A percentile compares a stretch with the other conserved stretches of the same genome.
Conservation (phyloP, 768 basidiomycete species). For the Tremella yokohamensis region DNA sequence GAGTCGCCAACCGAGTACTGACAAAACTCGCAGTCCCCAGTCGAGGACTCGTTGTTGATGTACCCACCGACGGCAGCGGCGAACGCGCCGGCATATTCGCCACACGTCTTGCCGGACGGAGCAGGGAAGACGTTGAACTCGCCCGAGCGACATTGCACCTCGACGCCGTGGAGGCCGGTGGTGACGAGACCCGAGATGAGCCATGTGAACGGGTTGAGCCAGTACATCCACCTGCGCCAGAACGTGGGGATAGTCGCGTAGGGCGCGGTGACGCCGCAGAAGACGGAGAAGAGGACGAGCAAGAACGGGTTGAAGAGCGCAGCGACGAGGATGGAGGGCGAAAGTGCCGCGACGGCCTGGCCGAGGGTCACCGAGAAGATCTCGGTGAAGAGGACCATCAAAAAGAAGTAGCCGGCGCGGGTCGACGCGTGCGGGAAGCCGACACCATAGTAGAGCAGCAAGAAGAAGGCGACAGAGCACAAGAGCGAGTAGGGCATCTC, state of each 20-base stretch:
- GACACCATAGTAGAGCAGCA: slow-evolving; percentile 51
- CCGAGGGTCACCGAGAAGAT: slow-evolving; percentile 58
- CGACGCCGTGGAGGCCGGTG: slow-evolving; percentile 70
- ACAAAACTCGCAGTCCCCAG: slow-evolving; percentile 68
- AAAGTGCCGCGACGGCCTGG: slow-evolving; percentile 66
- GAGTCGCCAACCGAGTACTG: slow-evolving; percentile 33
- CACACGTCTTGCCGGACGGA: slow-evolving; percentile 70
- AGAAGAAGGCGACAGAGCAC: slow-evolving; percentile 73
- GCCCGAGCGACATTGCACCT: slow-evolving; percentile 54
- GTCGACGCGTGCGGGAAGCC: slow-evolving; percentile 44
- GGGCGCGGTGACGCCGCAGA: slow-evolving; percentile 23
- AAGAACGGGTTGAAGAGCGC: slow-evolving; percentile 57
- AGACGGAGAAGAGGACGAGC: slow-evolving; percentile 18
- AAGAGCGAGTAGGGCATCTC: slow-evolving; percentile 63
- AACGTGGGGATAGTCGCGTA: slow-evolving; percentile 57
- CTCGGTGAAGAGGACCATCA: slow-evolving; percentile 22
- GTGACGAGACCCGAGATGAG: slow-evolving; percentile 59
- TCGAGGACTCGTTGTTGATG: slow-evolving; percentile 66
- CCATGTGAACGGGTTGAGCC: slow-evolving; percentile 49
- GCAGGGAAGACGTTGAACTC: slow-evolving; percentile 54
- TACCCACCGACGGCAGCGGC: slow-evolving; percentile 68
- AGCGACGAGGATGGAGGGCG: slow-evolving; percentile 72
- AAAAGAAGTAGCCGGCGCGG: slow-evolving; percentile 48
- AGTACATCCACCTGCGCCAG: slow-evolving; percentile 77
- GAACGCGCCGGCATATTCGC: slow-evolving; percentile 68